A percentile compares a stretch with the other conserved stretches of the same genome.
phyloP scores from a whole-genome alignment of 1,139 yeast species.

The Yamadazyma epiphylla region DNA sequence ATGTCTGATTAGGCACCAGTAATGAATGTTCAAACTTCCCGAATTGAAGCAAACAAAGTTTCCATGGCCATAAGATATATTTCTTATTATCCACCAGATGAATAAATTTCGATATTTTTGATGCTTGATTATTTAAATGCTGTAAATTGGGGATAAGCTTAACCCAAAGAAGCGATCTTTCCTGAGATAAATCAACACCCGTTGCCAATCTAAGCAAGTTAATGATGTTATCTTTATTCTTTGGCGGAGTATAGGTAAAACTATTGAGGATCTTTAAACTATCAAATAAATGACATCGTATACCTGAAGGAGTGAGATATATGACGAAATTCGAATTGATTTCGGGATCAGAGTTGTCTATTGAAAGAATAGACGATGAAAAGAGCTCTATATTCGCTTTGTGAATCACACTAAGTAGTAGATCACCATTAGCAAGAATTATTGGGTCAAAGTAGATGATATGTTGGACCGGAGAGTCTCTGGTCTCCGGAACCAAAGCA shows the following conservation, averaged over 20 bases:
- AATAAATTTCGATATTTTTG: conserved; percentile 53
- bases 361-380: conserved; percentile 22
- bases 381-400: conserved; percentile 27
- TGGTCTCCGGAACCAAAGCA: neutral
- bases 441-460: conserved; percentile 55
- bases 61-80: conserved; percentile 69
- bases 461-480: too few species aligned
- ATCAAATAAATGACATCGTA: conserved; percentile 59
- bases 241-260: conserved; percentile 45
- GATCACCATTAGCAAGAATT: conserved; percentile 49
- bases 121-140: conserved; percentile 66
- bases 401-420: conserved; percentile 29
- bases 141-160: conserved; percentile 63
- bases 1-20: neutral
- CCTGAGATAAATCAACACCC: conserved; percentile 36
- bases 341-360: conserved; percentile 13
- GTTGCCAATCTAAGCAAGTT: conserved; percentile 51
- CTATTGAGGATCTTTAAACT: conserved; percentile 38
- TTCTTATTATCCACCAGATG: conserved; percentile 53
- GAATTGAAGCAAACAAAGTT: conserved; percentile 56
- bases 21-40: conserved; percentile 23
- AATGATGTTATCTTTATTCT: conserved; percentile 45
- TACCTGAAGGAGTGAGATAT: conserved; percentile 73
- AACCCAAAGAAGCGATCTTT: conserved; percentile 44
- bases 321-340: conserved; percentile 38